Percentiles rank a stretch among this genome's conserved stretches.
Conservation (phyloP, 176 grass and related monocot species). For the Aegilops sharonensis region DNA sequence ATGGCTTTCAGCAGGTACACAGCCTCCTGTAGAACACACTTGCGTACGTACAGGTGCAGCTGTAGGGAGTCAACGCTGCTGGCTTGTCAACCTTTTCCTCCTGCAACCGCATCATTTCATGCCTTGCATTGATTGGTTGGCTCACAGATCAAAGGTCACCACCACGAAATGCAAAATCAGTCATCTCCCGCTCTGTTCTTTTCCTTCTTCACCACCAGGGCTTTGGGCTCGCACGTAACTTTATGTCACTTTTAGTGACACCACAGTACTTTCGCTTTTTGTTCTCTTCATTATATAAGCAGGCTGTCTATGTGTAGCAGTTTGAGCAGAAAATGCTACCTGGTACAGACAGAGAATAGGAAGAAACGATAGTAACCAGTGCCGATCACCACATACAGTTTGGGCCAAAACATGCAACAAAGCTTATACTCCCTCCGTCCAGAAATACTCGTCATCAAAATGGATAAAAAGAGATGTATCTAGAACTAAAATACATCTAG, state of each 20-base stretch:
- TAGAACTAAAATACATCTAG: no score
- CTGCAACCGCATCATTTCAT: background rate
- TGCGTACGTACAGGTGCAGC: background rate
- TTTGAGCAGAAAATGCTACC: no score
- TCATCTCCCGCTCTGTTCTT: background rate
- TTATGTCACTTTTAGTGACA: background rate
- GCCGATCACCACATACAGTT: no score
- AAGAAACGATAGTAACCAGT: no score
- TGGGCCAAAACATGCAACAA: background rate
- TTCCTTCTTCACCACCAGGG: background rate
- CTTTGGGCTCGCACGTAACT: background rate
- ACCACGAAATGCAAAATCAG: conserved; percentile 6
- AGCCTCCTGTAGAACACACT: background rate
- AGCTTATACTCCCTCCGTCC: background rate
- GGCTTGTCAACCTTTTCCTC: conserved; percentile 25
- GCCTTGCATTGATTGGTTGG: conserved; percentile 4
- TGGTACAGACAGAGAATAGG: no score
- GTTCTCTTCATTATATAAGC: no score
- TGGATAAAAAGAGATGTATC: no score
- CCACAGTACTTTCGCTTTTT: background rate
- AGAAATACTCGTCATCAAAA: no score
- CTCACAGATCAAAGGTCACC: background rate
- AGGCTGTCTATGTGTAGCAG: no score
- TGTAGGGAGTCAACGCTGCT: background rate
- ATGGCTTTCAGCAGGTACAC: background rate